These are phyloP conservation scores for Phytophthora pluvialis DNA, from an alignment of 352 stramenopile species.

Conservation along the genomic window DNA sequence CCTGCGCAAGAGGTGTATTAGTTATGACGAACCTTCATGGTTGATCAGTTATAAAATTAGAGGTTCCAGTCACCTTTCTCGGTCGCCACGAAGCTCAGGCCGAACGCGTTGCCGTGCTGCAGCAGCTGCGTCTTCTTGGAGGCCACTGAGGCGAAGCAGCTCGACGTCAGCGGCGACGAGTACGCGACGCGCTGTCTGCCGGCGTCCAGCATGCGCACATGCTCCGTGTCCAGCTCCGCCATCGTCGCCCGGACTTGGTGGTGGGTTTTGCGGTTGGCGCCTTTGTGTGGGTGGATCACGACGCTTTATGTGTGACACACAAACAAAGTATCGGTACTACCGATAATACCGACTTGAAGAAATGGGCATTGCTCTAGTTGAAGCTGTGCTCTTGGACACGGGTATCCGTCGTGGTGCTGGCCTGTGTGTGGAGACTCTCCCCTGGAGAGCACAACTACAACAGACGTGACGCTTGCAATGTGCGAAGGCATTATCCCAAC, in stretches of 20 bases:
- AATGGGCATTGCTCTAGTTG: no score
- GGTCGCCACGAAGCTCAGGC: constrained; percentile 57
- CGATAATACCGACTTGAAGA: no score
- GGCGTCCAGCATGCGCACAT: constrained; percentile 80
- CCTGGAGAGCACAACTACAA: no score
- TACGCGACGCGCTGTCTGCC: constrained; percentile 58
- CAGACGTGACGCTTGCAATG: no score
- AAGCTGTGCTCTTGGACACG: no score
- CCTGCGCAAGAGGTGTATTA: constrained; percentile 30
- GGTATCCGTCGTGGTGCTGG: no score
- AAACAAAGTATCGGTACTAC: background rate
- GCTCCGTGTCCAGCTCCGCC: constrained; percentile 68
- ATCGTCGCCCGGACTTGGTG: constrained; percentile 17
- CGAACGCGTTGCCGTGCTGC: constrained; percentile 67
- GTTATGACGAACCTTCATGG: constrained; percentile 2
- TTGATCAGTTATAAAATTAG: constrained; percentile 15
- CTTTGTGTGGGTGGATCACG: constrained; percentile 29
- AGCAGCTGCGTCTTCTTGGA: constrained; percentile 58
- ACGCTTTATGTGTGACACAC: constrained; percentile 17
- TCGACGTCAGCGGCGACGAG: constrained; percentile 35
- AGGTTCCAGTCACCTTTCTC: constrained; percentile 36
- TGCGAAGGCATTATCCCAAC: no score
- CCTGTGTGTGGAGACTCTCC: no score
- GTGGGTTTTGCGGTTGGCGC: constrained; percentile 1
- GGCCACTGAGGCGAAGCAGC: constrained; percentile 36